These are phyloP conservation scores for Berberis thunbergii DNA, from an alignment of 164 flowering plant species.

Conservation along the genomic window DNA sequence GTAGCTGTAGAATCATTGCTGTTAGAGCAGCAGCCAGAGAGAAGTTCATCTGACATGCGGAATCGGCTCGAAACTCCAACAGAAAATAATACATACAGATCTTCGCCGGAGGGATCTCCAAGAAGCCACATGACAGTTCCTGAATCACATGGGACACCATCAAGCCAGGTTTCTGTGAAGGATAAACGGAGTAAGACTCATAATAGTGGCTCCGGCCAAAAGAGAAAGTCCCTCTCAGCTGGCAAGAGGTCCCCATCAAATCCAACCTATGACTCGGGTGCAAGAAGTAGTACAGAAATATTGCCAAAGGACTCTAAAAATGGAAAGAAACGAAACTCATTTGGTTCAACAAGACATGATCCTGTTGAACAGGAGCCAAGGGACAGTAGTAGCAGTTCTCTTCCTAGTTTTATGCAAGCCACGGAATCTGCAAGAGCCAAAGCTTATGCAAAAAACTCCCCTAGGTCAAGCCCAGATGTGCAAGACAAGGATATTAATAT, in stretches of 20 bases:
- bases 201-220: slow-evolving; percentile 30
- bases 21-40: slow-evolving; percentile 23
- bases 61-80: slow-evolving; percentile 19
- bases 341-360: slow-evolving; percentile 50
- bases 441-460: slow-evolving; percentile 52
- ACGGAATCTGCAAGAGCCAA: slow-evolving; percentile 95
- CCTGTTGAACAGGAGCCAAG: slow-evolving; percentile 55
- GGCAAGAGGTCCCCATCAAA: slow-evolving; percentile 45
- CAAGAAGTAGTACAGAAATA: slow-evolving; percentile 43
- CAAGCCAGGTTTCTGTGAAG: slow-evolving; percentile 60
- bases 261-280: slow-evolving; percentile 37
- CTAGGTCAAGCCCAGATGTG: slow-evolving; percentile 81
- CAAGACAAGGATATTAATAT: slow-evolving; percentile 53
- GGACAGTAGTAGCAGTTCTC: slow-evolving; percentile 46
- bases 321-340: slow-evolving; percentile 63
- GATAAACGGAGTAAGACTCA: slow-evolving; percentile 34
- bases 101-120: slow-evolving; percentile 68
- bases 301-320: slow-evolving; percentile 42
- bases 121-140: slow-evolving; percentile 46
- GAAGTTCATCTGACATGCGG: slow-evolving; percentile 21
- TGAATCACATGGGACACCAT: slow-evolving; percentile 77
- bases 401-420: slow-evolving; percentile 97
- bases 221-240: slow-evolving; percentile 30
- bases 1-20: slow-evolving; percentile 2
- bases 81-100: slow-evolving; percentile 22